Base-by-base conservation (phyloP, 164 flowering plant genomes). In the Saururus chinensis region DNA sequence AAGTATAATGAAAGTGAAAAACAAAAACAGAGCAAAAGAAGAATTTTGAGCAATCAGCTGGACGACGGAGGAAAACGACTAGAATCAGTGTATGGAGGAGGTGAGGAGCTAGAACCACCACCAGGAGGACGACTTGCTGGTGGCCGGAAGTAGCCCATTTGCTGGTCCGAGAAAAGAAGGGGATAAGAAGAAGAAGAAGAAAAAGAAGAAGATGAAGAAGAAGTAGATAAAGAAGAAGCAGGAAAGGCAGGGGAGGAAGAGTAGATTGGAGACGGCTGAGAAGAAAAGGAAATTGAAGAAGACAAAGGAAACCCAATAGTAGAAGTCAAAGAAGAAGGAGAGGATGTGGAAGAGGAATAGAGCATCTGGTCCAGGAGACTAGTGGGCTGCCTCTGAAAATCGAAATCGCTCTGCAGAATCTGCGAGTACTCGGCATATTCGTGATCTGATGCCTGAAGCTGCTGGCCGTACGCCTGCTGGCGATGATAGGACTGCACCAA, bases 371-470 rank as follows among this genome's bases (percentile, higher is more conserved):
- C 71, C 2, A 75, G 41, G 45, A 72, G 67, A 60, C 26, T 69
- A 0, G 76, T 9, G 19, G 75, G 48, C 7, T 58, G 79, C 56
- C 56, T 37, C 4, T 60, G 77, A 49, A 74, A 71, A 11, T 79
- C 80, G 0, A 70, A 63, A 17, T 74, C 56, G 59, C 71, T 79
- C 71, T 79, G 84, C 0, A 84, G 76, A 22, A 84, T 40, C 66
- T 77, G 87, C 0, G 82, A 77, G 70, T 86, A 86, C 22, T 72
- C 65, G 68, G 70, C 64, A 62, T 86, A 86, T 42, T 86, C 87
- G 30, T n/a, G n/a, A n/a, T 80, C 70, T 37, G 58, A 40, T 9
- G 56, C 68, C 70, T 42, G 74, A 19, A 20, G 64, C 14, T 45
- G 49, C 17, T 45, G 49, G 7, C 17, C 9, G 17, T 45, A 45